Evolutionary conservation across 2,329 filamentous ascomycete genomes (phyloP).

Genomic region (Aspergillus tanneri): DNA sequence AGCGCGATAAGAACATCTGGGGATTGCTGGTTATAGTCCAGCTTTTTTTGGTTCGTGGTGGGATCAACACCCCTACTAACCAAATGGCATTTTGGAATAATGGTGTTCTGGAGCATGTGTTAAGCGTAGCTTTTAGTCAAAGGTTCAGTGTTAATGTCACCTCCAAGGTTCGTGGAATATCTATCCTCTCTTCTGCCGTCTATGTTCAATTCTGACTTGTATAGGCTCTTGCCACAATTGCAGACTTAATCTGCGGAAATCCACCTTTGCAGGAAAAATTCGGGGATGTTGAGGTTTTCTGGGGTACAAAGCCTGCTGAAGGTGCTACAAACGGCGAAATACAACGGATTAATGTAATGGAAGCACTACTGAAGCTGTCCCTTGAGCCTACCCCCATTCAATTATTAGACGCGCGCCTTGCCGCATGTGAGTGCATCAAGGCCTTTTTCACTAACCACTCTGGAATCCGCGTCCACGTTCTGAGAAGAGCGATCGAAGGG

Average conservation of each 20-base stretch:
- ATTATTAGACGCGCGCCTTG: constrained; percentile 76
- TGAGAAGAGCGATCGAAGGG: constrained; percentile 84
- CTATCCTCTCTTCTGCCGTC: not conserved
- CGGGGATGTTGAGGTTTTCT: constrained; percentile 74
- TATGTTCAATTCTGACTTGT: constrained; percentile 13
- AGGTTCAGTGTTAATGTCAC: constrained; percentile 73
- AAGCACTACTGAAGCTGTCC: constrained; percentile 81
- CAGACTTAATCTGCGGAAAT: constrained; percentile 84
- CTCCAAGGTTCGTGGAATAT: constrained; percentile 61
- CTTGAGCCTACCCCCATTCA: constrained; percentile 66
- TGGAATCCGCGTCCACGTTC: constrained; percentile 79
- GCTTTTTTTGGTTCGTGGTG: constrained; percentile 80
- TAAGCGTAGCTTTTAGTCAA: constrained; percentile 78
- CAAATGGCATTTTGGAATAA: constrained; percentile 83
- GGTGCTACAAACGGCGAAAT: constrained; percentile 41
- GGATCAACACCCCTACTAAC: constrained; percentile 75
- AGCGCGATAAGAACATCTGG: constrained; percentile 87
- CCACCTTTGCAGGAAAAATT: constrained; percentile 80
- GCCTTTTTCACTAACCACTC: constrained; percentile 84
- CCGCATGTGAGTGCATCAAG: constrained; percentile 86
- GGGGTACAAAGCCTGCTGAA: constrained; percentile 27
- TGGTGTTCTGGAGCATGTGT: constrained; percentile 72
- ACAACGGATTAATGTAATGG: constrained; percentile 80
- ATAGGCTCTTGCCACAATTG: constrained; percentile 77
- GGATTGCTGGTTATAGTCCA: constrained; percentile 82